phyloP scores from a whole-genome alignment of 2,329 filamentous ascomycete genomes.

The Aspergillus sp. region DNA sequence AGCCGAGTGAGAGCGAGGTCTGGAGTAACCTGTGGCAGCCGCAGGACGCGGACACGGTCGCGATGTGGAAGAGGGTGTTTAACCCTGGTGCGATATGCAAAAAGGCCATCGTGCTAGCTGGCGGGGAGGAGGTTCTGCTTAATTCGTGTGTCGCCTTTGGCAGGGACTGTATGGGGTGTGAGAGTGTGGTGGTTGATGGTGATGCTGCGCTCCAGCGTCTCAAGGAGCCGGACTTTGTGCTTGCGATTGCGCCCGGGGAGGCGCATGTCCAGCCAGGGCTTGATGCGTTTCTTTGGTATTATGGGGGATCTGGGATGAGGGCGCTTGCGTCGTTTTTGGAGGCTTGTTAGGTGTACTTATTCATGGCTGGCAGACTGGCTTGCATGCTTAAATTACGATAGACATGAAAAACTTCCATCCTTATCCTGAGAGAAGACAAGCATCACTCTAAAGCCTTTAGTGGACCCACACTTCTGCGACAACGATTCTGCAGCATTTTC shows the following conservation, averaged over 20 bases:
- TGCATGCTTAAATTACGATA: too few species aligned
- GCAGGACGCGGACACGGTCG: too few species aligned
- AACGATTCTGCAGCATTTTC: neutral
- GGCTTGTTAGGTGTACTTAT: too few species aligned
- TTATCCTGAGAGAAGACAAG: too few species aligned
- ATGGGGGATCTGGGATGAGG: neutral
- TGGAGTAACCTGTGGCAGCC: neutral
- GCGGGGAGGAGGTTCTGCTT: neutral
- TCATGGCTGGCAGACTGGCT: too few species aligned
- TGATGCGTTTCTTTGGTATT: neutral
- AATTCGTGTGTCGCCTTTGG: neutral
- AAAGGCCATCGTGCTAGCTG: neutral
- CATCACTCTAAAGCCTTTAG: too few species aligned
- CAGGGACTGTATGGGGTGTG: neutral
- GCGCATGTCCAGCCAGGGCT: neutral
- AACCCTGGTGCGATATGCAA: neutral
- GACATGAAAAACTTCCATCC: too few species aligned
- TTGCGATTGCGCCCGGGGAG: neutral
- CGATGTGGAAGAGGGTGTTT: neutral
- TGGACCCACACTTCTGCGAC: neutral
- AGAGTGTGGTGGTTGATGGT: neutral
- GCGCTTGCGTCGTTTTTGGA: neutral
- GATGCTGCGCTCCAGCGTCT: neutral
- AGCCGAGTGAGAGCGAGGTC: neutral
- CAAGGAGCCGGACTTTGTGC: neutral